Evolutionary conservation across 495 filamentous ascomycete species (phyloP), one percentile per base, ranked within the genome.

Genomic region (Neurospora africana): DNA sequence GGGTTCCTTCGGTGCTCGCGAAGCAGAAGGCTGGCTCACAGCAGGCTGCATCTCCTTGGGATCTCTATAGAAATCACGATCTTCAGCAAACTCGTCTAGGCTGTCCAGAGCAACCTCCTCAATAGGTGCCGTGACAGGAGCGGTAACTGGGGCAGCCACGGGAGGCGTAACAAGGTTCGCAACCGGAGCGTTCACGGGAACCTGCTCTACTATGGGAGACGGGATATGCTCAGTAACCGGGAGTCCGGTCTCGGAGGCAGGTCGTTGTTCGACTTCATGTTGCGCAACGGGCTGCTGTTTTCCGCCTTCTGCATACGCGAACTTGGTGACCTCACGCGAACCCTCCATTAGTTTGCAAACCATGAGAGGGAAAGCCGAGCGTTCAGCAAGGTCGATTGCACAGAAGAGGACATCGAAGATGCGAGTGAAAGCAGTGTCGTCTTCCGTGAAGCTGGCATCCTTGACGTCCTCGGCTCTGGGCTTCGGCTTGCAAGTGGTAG

Each of bases 41-140:
- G 27, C 27, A 65, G 53, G 53, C 6, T 65, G 53, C 7, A 65
- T 65, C 27, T 65, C 53, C 27, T 65, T 65, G 2, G 53, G 53
- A 27, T 65, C 53, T 65, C 53, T 65, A 11, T 77, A 76, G 30
- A 79, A 79, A 11, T 78, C 75, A 9, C 68, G 44, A 44, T 79
- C 75, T 38, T 78, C 78, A 3, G 78, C 76, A 36, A 79, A 75
- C 35, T 73, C 76, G 47, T 77, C 76, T 58, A 77, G 75, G 65
- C 77, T 74, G 58, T 58, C 58, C 13, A 65, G 27, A 33, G 53
- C 53, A 65, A 65, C 27, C 53, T 65, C 53, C 27, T 65, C 53
- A 19, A 65, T 65, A 65, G 53, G 53, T 65, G 53, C 53, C 27
- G 27, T 65, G 30, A 33, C 53, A 33, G 53, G 53, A 65, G 30